Percentiles rank a stretch among this genome's conserved stretches.
phyloP scores from a whole-genome alignment of 2,329 filamentous ascomycete genomes.

The Zymoseptoria brevis region DNA sequence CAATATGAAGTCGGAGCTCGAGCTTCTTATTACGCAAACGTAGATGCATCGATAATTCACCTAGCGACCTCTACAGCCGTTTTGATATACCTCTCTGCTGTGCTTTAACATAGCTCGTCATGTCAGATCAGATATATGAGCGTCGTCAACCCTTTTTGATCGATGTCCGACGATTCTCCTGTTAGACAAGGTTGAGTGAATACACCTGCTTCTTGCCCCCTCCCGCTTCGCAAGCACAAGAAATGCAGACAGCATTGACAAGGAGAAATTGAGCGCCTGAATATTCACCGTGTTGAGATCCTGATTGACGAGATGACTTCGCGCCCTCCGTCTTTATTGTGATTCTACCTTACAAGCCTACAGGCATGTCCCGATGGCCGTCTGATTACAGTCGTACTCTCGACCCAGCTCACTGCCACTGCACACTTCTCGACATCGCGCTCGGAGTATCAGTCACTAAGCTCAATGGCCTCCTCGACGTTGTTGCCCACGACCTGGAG shows the following conservation, averaged over 20 bases:
- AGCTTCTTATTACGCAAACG: neutral
- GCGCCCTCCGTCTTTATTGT: neutral
- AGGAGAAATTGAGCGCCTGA: no score
- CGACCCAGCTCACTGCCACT: neutral
- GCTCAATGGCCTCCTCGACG: slow-evolving; percentile 21
- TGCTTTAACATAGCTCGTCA: no score
- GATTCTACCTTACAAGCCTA: neutral
- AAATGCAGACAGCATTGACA: no score
- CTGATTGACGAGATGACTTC: neutral
- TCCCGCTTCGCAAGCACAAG: no score
- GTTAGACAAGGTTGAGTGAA: no score
- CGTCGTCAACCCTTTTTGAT: no score
- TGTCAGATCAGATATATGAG: no score
- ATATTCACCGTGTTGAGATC: neutral
- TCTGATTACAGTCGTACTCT: neutral
- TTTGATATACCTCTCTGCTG: no score
- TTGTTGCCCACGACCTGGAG: slow-evolving; percentile 14
- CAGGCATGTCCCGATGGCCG: neutral
- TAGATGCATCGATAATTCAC: neutral
- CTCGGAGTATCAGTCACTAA: slow-evolving; percentile 20
- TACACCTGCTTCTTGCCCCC: no score
- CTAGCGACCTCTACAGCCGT: neutral
- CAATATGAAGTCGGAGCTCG: neutral
- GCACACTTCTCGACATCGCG: neutral
- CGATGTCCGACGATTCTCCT: no score